Evolutionary conservation across 352 stramenopile genomes (phyloP), one percentile per base, ranked within the genome.

Genomic region (Thraustochytrium sp.): DNA sequence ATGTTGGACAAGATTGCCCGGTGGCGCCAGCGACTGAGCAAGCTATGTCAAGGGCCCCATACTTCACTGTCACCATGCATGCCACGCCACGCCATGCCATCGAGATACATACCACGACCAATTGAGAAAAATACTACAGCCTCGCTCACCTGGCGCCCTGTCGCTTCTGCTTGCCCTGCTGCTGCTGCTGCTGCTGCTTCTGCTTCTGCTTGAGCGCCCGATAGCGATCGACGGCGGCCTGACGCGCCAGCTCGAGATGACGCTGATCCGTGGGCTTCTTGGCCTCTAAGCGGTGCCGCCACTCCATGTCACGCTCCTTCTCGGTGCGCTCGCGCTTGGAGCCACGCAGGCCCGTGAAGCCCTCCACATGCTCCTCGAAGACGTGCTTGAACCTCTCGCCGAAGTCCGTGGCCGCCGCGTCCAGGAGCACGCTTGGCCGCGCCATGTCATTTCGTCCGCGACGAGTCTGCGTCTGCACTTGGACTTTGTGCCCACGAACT

Each of bases 281-380:
- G 23, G 68, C 68, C 37, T 80, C 3, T 0, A 80, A 11, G 23
- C 68, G 48, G 4, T 18, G 9, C 11, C 68, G 68, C 68, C 68
- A 80, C 37, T 80, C 68, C 68, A 80, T 80, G 48, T 61, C n/a
- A 18, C 23, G 23, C 51, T 80, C 68, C 68, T 80, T 80, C 21
- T 23, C 51, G 5, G 68, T 63, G 23, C 53, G 48, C 38, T 80
- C 53, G n/a, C 53, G 48, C 51, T 72, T 61, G n/a, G 53, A 42
- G 31, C 68, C 68, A 2, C 68, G 46, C 46, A 80, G 37, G 9
- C 68, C 68, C 48, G 68, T 80, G 16, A 80, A 80, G 5, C 68
- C 68, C 51, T 80, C 68, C 31, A 80, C 68, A 18, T 80, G 68
- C 68, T 80, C 68, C 68, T 80, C 68, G 42, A 80, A 80, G 18